Evolutionary conservation across 176 grass and related monocot species (phyloP), one percentile per base, ranked within the genome.

Genomic region (Sorghum bicolor): DNA sequence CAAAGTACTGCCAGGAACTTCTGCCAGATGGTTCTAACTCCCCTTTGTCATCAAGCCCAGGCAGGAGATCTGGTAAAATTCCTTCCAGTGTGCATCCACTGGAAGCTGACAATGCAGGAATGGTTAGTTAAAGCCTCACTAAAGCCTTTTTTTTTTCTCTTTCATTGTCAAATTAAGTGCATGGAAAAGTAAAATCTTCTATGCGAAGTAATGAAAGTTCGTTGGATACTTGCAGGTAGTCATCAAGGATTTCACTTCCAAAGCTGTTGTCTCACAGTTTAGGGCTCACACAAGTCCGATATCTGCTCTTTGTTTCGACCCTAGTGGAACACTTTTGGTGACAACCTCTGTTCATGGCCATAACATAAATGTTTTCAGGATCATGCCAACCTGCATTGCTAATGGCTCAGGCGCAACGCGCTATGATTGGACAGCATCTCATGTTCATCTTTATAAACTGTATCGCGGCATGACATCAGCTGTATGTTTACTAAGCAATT

Each of bases 401-500:
- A 99, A 92, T 89, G 86, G 90, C 68, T 91, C 97, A 37, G 81
- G 74, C 74, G 55, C 88, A 55, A 85, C 43, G 43, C 83, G 65
- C 52, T 99, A 94, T 83, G 90, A 99, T 85, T 94, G 86, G 91
- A 75, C 89, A 24, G 76, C 91, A 63, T 99, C 97, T 72, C 97
- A 99, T 94, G 97, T 94, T 45, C 97, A 99, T 82, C 91, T 99
- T 78, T 99, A 99, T 84, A 99, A 94, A 80, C 88, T 99, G 71
- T 94, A 96, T 84, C 97, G 97, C 76, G 97, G 97, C 78, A 76
- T 99, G 73, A 99, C 97, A 82, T 70, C 93, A 76, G 97, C 97
- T 79, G 97, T 99, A 96, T 81, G 97, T 62, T 82, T 41, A 38
- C 70, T 32, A 66, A 87, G 28, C 50, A 81, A 57, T 31, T 73